Conservation (phyloP, 768 basidiomycete species). For the Multifurca ochricompacta region DNA sequence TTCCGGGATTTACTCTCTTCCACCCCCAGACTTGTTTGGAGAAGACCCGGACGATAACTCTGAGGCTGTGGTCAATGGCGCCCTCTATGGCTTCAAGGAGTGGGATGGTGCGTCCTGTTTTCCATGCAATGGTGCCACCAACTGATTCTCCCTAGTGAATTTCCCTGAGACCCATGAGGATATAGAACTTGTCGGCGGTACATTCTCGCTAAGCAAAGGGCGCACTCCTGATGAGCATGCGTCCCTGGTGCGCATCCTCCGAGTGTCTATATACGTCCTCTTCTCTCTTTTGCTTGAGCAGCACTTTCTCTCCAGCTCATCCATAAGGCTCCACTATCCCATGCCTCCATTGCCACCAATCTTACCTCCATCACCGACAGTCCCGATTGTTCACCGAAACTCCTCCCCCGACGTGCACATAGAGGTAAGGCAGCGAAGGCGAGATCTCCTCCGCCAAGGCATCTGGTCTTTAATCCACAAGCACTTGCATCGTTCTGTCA, state of each 20-base stretch:
- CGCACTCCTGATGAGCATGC: constrained; percentile 36
- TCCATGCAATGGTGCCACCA: background rate
- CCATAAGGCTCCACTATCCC: constrained; percentile 40
- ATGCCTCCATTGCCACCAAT: constrained; percentile 25
- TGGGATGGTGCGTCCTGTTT: constrained; percentile 38
- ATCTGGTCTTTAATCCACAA: constrained; percentile 33
- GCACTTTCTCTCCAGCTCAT: constrained; percentile 43
- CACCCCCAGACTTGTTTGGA: constrained; percentile 27
- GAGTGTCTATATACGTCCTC: constrained; percentile 45
- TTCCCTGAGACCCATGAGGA: constrained; percentile 18
- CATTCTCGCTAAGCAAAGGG: constrained; percentile 46
- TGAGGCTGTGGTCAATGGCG: constrained; percentile 21
- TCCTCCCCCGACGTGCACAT: constrained; percentile 18
- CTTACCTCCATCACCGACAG: background rate
- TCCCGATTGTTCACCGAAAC: constrained; percentile 9
- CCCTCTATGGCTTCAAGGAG: constrained; percentile 45
- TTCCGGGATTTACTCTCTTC: constrained; percentile 33
- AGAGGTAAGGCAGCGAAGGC: constrained; percentile 15
- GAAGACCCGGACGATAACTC: constrained; percentile 18
- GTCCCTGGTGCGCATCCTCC: constrained; percentile 41
- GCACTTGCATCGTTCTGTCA: constrained; percentile 29
- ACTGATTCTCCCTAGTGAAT: constrained; percentile 11
- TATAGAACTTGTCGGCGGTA: constrained; percentile 49
- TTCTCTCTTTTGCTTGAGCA: constrained; percentile 57
- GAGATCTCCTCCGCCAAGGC: constrained; percentile 23